A percentile compares a stretch with the other conserved stretches of the same genome.
Conservation (phyloP, 2,329 filamentous ascomycete species). For the Leptographium wingfieldii region DNA sequence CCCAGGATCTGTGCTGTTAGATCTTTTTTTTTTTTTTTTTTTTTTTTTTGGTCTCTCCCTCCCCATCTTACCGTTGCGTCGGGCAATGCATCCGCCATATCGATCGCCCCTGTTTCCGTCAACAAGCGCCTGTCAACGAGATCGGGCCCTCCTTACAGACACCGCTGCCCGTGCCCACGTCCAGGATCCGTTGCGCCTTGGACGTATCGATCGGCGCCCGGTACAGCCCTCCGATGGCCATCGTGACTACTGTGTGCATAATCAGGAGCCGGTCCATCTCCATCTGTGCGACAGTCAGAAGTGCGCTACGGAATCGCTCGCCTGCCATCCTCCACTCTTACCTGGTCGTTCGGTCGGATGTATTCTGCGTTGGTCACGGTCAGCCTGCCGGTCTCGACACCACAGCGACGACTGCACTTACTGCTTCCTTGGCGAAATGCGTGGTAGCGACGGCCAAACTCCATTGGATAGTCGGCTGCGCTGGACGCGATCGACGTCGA, state of each 20-base stretch:
- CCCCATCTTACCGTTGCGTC: background rate
- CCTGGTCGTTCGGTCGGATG: slow-evolving; percentile 25
- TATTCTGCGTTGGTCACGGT: slow-evolving; percentile 13
- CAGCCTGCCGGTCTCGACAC: background rate
- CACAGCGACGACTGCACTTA: background rate
- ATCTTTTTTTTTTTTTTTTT: no score
- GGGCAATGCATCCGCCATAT: slow-evolving; percentile 6
- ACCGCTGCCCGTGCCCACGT: slow-evolving; percentile 10
- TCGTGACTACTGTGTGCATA: slow-evolving; percentile 6
- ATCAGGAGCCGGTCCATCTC: slow-evolving; percentile 11
- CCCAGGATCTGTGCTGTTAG: slow-evolving; percentile 4
- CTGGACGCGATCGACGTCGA: slow-evolving; percentile 18
- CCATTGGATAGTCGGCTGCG: slow-evolving; percentile 17
- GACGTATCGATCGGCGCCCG: slow-evolving; percentile 5
- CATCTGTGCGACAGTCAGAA: slow-evolving; percentile 6
- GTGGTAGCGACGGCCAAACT: slow-evolving; percentile 26
- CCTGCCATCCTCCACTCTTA: no score
- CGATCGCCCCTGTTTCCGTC: slow-evolving; percentile 5
- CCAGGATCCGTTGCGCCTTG: slow-evolving; percentile 5
- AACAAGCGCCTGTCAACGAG: slow-evolving; percentile 3
- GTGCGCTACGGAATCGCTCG: no score
- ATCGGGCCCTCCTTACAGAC: slow-evolving; percentile 5
- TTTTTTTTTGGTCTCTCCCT: no score
- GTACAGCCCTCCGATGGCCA: slow-evolving; percentile 3
- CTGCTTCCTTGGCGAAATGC: slow-evolving; percentile 15